Base-by-base conservation (phyloP, 1,284 basidiomycete genomes). In the Schizophyllum amplum region DNA sequence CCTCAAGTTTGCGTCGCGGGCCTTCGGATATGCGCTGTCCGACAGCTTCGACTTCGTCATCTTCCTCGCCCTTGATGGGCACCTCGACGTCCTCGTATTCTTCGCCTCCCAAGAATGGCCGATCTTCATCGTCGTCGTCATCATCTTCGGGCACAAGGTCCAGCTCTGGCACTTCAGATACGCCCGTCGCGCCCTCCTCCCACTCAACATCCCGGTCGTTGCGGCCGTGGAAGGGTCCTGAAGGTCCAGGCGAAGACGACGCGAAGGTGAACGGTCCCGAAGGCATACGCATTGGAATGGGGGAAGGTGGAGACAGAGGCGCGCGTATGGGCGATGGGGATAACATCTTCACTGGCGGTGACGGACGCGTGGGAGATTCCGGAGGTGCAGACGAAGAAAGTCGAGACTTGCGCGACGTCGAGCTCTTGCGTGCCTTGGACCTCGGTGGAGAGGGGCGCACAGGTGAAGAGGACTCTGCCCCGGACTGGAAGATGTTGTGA, bases 401-500 rank as follows among this genome's bases (percentile, higher is more conserved):
- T 17, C 33, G 11, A 20, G 48, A 50, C 59, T 77, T 81, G 52
- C 74, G 81, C 20, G 78, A 73, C 15, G 68, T 72, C 22, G 71
- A 59, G 59, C 73, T 79, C 58, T 79, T 78, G 50, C 83, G 78
- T 47, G 61, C 66, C n/a, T 78, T 82, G 3, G 74, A 65, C 55
- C 78, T 77, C 9, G 70, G 67, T 4, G 83, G 85, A 5, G 84
- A 79, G 27, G 84, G 82, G 22, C 84, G 81, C 6, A 68, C 68
- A 15, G 88, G 88, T 20, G 87, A 90, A 13, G 88, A 87, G 13
- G 84, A 87, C 65, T 90, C 88, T 4, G 84, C 84, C 24, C 88
- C 88, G 13, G 87, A 90, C 66, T 91, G 88, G 68, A 91, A 91
- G 47, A 90, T 81, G 60, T 91, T 91, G 63, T 89, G 89, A 63